Conservation (phyloP, 2,329 filamentous ascomycete genomes). For the Didymella segeticola region DNA sequence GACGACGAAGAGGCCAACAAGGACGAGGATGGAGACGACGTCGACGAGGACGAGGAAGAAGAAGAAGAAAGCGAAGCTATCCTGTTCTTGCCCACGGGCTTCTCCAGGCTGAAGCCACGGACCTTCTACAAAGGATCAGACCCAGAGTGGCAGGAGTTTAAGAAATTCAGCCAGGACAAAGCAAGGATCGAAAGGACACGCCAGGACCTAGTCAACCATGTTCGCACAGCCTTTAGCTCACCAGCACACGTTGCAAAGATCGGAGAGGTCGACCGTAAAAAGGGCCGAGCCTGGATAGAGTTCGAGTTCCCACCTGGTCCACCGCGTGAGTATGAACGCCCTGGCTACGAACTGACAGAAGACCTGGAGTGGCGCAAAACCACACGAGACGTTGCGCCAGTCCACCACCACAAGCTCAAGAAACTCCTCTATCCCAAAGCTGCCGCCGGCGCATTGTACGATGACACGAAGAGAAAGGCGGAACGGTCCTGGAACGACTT, state of each 20-base stretch:
- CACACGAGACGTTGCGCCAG: slow-evolving; percentile 36
- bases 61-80: slow-evolving; percentile 41
- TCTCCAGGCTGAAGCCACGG: slow-evolving; percentile 48
- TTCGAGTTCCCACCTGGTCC: slow-evolving; percentile 57
- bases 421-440: slow-evolving; percentile 31
- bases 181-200: slow-evolving; percentile 50
- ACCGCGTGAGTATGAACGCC: slow-evolving; percentile 57
- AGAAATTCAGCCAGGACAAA: slow-evolving; percentile 54
- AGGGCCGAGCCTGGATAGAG: slow-evolving; percentile 57
- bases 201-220: slow-evolving; percentile 46
- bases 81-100: slow-evolving; percentile 58
- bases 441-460: slow-evolving; percentile 32
- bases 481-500: slow-evolving; percentile 31
- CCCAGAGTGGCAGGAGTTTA: slow-evolving; percentile 61
- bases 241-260: slow-evolving; percentile 21
- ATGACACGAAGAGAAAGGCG: slow-evolving; percentile 31
- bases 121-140: slow-evolving; percentile 59
- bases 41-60: slow-evolving; percentile 34
- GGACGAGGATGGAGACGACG: slow-evolving; percentile 40
- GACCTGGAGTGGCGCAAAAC: slow-evolving; percentile 45
- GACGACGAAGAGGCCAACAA: slow-evolving; percentile 30
- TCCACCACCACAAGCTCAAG: slow-evolving; percentile 48
- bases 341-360: slow-evolving; percentile 52
- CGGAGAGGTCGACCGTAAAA: slow-evolving; percentile 49
- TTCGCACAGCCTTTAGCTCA: slow-evolving; percentile 34